Evolutionary conservation across 352 stramenopile genomes (phyloP), one percentile per base, ranked within the genome.

Genomic region (Globisporangium mamillatum): DNA sequence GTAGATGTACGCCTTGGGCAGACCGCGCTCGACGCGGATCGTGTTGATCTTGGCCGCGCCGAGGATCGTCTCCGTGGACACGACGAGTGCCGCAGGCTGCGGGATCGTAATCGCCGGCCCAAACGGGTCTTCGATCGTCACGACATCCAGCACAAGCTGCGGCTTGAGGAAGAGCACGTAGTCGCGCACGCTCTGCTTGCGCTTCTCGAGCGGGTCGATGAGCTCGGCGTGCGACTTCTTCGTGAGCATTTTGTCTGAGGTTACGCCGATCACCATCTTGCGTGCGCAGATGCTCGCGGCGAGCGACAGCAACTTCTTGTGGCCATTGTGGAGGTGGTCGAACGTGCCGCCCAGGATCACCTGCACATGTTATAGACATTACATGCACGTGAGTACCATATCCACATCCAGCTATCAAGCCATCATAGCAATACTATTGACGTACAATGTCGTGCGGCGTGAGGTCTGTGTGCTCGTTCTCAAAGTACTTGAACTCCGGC

Each of bases 271-370:
- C 20, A 94, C 65, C 52, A 96, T 74, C 24, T 66, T 64, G 14
- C 57, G 67, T 9, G 68, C 55, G 46, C 82, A 91, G 63, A 94
- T 78, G 64, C 75, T 79, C 6, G 79, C 81, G 0, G 89, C 90
- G 20, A 95, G 67, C 24, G 86, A 93, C 27, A 97, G 76, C 22
- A 97, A 69, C 67, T 97, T 96, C 75, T 94, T 96, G 80, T 97
- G 91, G 20, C 91, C 91, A 60, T 95, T 96, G 77, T 97, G 91
- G 32, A 97, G 77, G 59, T 94, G 84, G 70, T 97, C 91, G 69
- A 97, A 97, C 34, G 89, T 97, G 41, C 91, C 91, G 41, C 89
- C 89, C 16, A 97, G 72, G 48, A 93, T 74, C 24, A 93, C 78
- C 64, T 44, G 10, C 16, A 44, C 8, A 16, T 16, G 10, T 44